Evolutionary conservation across 1,139 yeast genomes (phyloP).

Genomic region (Suhomyces terraborum): DNA sequence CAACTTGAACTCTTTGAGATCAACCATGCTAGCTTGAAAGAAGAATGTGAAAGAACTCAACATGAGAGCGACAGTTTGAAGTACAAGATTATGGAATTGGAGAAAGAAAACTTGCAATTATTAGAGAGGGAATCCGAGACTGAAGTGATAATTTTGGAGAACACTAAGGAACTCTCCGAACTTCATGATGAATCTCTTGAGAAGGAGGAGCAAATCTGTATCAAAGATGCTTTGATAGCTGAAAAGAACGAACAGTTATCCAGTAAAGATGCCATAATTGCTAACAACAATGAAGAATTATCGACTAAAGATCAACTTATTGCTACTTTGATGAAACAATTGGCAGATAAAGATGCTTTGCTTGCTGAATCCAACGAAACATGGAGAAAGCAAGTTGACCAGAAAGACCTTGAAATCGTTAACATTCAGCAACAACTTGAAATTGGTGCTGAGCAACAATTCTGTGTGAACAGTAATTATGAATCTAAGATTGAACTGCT

Average conservation of each 20-base stretch:
- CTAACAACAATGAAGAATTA: conserved; percentile 13
- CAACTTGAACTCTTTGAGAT: conserved; percentile 15
- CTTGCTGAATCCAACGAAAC: neutral
- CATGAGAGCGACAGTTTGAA: conserved; percentile 11
- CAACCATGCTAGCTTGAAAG: conserved; percentile 15
- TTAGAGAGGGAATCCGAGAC: conserved; percentile 16
- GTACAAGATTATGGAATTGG: conserved; percentile 9
- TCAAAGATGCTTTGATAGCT: conserved; percentile 5
- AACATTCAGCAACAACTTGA: neutral
- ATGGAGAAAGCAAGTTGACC: neutral
- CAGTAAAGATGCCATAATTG: conserved; percentile 10
- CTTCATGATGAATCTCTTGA: conserved; percentile 8
- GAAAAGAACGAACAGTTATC: conserved; percentile 15
- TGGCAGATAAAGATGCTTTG: conserved; percentile 2
- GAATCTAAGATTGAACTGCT: neutral
- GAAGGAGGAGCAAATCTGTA: conserved; percentile 7
- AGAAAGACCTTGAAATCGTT: neutral
- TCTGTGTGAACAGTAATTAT: neutral
- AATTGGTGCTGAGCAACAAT: neutral
- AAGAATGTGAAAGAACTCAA: conserved; percentile 8
- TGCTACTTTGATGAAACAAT: conserved; percentile 2
- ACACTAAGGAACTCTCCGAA: conserved; percentile 16
- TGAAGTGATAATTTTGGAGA: conserved; percentile 17
- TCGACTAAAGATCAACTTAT: conserved; percentile 10
- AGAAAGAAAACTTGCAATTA: conserved; percentile 10